phyloP scores from a whole-genome alignment of 2,329 filamentous ascomycete genomes.

The Aspergillus ochraceoroseus region DNA sequence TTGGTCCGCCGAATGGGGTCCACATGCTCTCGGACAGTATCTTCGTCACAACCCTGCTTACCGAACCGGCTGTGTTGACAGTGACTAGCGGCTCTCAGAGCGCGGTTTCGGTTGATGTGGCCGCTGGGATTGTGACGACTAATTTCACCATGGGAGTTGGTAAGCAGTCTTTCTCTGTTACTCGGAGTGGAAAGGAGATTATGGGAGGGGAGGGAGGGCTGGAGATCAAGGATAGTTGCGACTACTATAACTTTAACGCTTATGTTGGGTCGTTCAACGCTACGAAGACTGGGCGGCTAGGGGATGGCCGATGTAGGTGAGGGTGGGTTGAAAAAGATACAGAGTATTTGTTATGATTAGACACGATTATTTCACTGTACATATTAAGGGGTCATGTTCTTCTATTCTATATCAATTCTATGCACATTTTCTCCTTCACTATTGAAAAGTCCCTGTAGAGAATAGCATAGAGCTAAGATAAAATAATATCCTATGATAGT shows the following conservation, averaged over 20 bases:
- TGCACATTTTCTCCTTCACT: too few relatives aligned
- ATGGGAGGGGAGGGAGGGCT: constrained; percentile 19
- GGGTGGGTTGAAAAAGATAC: too few relatives aligned
- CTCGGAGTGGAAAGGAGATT: constrained; percentile 18
- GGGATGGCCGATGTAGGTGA: too few relatives aligned
- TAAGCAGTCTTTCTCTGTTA: constrained; percentile 26
- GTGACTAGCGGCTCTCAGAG: constrained; percentile 27
- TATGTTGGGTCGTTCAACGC: constrained; percentile 25
- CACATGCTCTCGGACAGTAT: constrained; percentile 28
- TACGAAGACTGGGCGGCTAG: background rate
- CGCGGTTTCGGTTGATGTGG: constrained; percentile 25
- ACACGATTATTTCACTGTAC: too few relatives aligned
- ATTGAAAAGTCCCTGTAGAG: too few relatives aligned
- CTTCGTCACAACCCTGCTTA: constrained; percentile 33
- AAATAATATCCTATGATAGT: too few relatives aligned
- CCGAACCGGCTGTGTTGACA: constrained; percentile 24
- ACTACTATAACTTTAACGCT: constrained; percentile 33
- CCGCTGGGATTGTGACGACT: constrained; percentile 29
- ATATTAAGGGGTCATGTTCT: too few relatives aligned
- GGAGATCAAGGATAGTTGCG: constrained; percentile 24
- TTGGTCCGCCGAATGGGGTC: constrained; percentile 24
- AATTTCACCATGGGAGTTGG: constrained; percentile 33
- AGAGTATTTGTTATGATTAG: too few relatives aligned
- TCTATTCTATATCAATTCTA: too few relatives aligned
- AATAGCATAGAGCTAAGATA: too few relatives aligned